Evolutionary conservation across 805 yeast species (phyloP).

Genomic region (Candida maltosa): DNA sequence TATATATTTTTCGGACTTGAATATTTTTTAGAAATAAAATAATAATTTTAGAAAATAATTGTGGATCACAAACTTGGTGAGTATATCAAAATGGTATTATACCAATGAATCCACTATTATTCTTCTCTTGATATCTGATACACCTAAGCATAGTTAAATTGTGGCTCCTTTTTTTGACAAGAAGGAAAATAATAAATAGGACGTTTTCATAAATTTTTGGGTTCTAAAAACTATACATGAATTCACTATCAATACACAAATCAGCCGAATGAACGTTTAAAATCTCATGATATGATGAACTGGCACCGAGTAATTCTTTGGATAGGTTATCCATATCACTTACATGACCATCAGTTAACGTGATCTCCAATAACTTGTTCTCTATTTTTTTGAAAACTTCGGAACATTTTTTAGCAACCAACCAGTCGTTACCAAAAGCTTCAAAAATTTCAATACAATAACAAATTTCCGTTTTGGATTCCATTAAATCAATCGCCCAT

Average conservation of each 20-base stretch:
- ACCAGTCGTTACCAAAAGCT: conserved; percentile 46
- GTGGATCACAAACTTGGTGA: no score
- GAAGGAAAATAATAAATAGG: no score
- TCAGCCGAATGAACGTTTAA: conserved; percentile 45
- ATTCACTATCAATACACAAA: conserved; percentile 36
- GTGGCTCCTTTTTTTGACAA: no score
- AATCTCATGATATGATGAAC: conserved; percentile 44
- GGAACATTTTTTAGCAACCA: conserved; percentile 42
- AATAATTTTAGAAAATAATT: no score
- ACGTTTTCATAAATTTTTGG: no score
- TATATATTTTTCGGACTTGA: no score
- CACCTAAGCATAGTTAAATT: no score
- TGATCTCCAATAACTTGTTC: conserved; percentile 43
- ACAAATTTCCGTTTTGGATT: conserved; percentile 44
- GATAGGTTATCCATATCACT: conserved; percentile 34
- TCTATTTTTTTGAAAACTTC: conserved; percentile 43
- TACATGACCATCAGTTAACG: conserved; percentile 29
- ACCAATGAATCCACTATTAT: no score
- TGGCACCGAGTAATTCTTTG: conserved; percentile 41
- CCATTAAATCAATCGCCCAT: conserved; percentile 44
- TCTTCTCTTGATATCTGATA: no score
- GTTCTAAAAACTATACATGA: conserved; percentile 9
- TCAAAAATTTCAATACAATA: conserved; percentile 44
- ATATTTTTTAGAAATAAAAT: no score
- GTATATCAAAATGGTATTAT: no score